A percentile compares a stretch with the other conserved stretches of the same genome.
Evolutionary conservation across 805 yeast genomes (phyloP).

Genomic region (Ogataea dorogensis): DNA sequence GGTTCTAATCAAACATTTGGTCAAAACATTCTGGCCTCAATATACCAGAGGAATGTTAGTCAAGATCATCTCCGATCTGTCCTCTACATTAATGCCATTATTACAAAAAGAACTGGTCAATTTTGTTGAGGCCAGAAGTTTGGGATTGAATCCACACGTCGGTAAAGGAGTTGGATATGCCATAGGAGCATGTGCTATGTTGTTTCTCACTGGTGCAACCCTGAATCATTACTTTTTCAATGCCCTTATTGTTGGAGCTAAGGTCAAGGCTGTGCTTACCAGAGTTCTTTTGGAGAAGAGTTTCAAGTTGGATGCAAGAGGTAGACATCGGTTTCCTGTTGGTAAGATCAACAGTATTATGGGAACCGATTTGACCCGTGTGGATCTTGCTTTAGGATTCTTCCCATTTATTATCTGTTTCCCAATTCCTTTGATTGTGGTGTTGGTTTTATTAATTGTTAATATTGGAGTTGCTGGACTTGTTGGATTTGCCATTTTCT

Average conservation of each 20-base stretch:
- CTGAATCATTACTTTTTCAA: slow-evolving; percentile 64
- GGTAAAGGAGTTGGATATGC: slow-evolving; percentile 77
- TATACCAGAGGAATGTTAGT: slow-evolving; percentile 41
- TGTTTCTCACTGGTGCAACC: slow-evolving; percentile 45
- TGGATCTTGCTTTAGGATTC: slow-evolving; percentile 70
- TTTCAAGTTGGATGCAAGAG: slow-evolving; percentile 55
- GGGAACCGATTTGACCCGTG: slow-evolving; percentile 77
- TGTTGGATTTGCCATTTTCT: slow-evolving; percentile 62
- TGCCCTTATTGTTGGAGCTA: slow-evolving; percentile 64
- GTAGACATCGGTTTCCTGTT: slow-evolving; percentile 61
- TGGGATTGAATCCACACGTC: slow-evolving; percentile 39
- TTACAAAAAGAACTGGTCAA: slow-evolving; percentile 60
- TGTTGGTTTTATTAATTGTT: slow-evolving; percentile 61
- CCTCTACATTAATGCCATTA: slow-evolving; percentile 60
- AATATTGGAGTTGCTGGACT: slow-evolving; percentile 73
- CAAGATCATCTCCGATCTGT: slow-evolving; percentile 44
- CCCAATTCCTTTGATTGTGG: slow-evolving; percentile 60
- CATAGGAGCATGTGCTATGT: slow-evolving; percentile 63
- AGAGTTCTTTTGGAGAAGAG: slow-evolving; percentile 67
- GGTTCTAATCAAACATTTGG: slow-evolving; percentile 39
- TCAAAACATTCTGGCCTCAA: slow-evolving; percentile 46
- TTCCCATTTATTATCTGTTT: slow-evolving; percentile 64
- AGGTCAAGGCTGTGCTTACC: slow-evolving; percentile 65
- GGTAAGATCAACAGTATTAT: slow-evolving; percentile 76
- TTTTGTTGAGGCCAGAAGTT: slow-evolving; percentile 53